These are phyloP conservation scores for Teratosphaeria nubilosa DNA, from an alignment of 2,329 filamentous ascomycete genomes.

Conservation along the genomic window DNA sequence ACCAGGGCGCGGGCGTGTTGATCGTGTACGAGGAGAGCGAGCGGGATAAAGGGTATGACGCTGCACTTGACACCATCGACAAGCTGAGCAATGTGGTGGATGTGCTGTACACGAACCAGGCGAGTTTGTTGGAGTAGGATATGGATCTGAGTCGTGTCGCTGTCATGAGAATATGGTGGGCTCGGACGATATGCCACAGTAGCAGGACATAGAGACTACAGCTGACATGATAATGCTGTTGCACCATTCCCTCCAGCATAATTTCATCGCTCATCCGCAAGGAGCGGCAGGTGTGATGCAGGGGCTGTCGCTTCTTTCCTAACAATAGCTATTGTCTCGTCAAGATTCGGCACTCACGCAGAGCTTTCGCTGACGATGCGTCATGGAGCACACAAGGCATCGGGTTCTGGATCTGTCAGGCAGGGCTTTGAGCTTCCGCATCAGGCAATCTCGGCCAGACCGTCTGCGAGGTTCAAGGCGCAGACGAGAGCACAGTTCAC, in stretches of 20 bases:
- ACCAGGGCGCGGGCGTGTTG: constrained; percentile 94
- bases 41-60: constrained; percentile 86
- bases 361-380: too few relatives aligned
- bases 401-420: too few relatives aligned
- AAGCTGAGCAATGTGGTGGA: constrained; percentile 97
- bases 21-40: constrained; percentile 96
- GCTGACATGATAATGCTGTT: neutral
- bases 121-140: constrained; percentile 78
- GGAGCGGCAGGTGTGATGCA: too few relatives aligned
- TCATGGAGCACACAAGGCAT: too few relatives aligned
- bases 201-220: neutral
- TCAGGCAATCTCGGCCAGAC: too few relatives aligned
- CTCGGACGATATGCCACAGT: neutral
- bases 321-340: too few relatives aligned
- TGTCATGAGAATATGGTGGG: neutral
- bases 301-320: too few relatives aligned
- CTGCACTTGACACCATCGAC: constrained; percentile 86
- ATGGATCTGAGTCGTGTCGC: neutral
- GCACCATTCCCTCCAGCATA: neutral
- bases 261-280: too few relatives aligned
- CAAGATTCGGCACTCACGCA: too few relatives aligned
- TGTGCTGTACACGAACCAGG: constrained; percentile 95
- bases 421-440: too few relatives aligned
- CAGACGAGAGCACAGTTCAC: too few relatives aligned
- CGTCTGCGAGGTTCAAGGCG: too few relatives aligned